A percentile compares a stretch with the other conserved stretches of the same genome.
Evolutionary conservation across 768 basidiomycete species (phyloP).

Genomic region (Amanita subjunquillea): DNA sequence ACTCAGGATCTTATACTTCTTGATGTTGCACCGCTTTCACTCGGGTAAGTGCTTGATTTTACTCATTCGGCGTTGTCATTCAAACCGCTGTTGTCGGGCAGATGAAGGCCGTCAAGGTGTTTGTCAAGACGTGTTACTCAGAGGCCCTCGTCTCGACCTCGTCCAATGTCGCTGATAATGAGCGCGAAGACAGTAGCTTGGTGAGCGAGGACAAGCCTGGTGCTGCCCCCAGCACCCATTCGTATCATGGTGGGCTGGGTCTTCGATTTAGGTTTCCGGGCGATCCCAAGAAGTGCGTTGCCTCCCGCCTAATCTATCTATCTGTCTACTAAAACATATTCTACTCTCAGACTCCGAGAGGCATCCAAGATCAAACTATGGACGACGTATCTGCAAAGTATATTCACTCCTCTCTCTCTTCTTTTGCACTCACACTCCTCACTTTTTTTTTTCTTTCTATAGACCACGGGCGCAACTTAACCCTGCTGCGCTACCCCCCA

Average conservation of each 20-base stretch:
- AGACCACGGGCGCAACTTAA: conserved; percentile 94
- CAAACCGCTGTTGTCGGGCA: too few relatives aligned
- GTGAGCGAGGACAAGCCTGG: too few relatives aligned
- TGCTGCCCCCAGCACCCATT: too few relatives aligned
- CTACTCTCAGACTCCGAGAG: conserved; percentile 57
- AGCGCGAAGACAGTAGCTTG: too few relatives aligned
- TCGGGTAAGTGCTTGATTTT: too few relatives aligned
- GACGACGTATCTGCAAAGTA: conserved; percentile 79
- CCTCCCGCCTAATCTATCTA: not conserved
- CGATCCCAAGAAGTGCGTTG: conserved; percentile 76
- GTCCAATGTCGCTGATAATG: too few relatives aligned
- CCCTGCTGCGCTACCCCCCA: conserved; percentile 92
- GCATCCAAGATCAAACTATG: conserved; percentile 94
- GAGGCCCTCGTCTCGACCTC: too few relatives aligned
- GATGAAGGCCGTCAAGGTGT: too few relatives aligned
- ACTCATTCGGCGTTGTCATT: too few relatives aligned
- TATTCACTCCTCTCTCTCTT: conserved; percentile 11
- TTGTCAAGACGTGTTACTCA: too few relatives aligned
- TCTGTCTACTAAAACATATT: conserved; percentile 5
- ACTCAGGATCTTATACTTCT: too few relatives aligned
- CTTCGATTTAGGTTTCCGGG: conserved; percentile 85
- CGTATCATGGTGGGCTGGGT: conserved; percentile 70
- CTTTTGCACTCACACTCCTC: not conserved
- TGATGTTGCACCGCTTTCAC: too few relatives aligned
- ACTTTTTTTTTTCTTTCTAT: conserved; percentile 9